Evolutionary conservation across 148 eudicot genomes (phyloP), one percentile per base, ranked within the genome.

Genomic region (Cornus kousa): DNA sequence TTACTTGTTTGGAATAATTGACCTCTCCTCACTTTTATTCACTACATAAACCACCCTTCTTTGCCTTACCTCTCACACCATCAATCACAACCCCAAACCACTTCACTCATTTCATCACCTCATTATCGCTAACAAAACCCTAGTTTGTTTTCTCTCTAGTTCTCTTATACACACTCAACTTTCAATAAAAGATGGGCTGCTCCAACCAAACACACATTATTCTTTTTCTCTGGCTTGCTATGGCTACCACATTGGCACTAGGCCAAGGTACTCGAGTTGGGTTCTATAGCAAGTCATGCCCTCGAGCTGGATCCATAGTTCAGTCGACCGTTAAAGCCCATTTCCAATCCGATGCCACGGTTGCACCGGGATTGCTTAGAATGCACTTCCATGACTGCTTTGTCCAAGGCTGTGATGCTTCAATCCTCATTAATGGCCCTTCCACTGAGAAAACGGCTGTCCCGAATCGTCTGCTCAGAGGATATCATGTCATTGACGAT

Each of bases 301-400:
- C 88, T 3, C 71, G 77, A 3, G 85, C 62, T 0, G 88, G 86
- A 57, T 33, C 79, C 59, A 81, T 83, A 9, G 87, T 88, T 31
- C 79, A 77, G 67, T 55, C 82, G 7, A 74, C 82, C 0, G 86
- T 88, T 9, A 68, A 65, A 33, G 33, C 83, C 7, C 82, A 78
- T 55, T 71, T 77, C 59, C 71, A 74, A 10, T 22, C 83, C 0
- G 70, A 88, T 72, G 60, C 74, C 10, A 23, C 83, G 0, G 32
- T 83, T 6, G 88, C 88, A 3, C 82, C 88, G 0, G 88, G 84
- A 6, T 24, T 88, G 50, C 85, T 88, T 4, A 79, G 88, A 20
- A 79, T 87, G 86, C 83, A 76, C 73, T 87, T 87, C 77, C 90
- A 87, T 33, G 90, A 85, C 57, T 87, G 90, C 74, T 87, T 87